A percentile compares a stretch with the other conserved stretches of the same genome.
These are phyloP conservation scores for Cercospora zeae-maydis DNA, from an alignment of 2,329 filamentous ascomycete species.

Conservation along the genomic window DNA sequence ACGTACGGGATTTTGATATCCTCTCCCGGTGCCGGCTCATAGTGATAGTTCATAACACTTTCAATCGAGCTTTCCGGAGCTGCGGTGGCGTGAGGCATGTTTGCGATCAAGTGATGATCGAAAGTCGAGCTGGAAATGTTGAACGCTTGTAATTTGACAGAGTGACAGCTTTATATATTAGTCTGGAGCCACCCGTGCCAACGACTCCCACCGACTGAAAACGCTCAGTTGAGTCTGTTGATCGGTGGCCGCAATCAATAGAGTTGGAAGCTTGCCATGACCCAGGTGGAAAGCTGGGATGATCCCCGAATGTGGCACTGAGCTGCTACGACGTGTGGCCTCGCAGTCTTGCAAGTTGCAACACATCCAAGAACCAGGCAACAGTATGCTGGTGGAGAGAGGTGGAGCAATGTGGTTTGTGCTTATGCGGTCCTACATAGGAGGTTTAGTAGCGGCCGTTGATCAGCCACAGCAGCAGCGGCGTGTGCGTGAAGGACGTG, in stretches of 20 bases:
- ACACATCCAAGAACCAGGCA: no score
- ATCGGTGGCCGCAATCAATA: no score
- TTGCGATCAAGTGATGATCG: neutral
- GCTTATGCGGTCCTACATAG: no score
- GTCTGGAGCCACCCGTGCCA: neutral
- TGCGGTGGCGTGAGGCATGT: conserved; percentile 10
- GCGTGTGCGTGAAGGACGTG: no score
- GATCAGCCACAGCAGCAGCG: no score
- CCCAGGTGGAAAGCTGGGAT: neutral
- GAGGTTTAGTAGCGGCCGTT: no score
- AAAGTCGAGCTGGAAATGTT: neutral
- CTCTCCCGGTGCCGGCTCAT: conserved; percentile 3
- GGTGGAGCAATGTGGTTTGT: no score
- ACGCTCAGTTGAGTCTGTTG: no score
- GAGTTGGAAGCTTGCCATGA: neutral
- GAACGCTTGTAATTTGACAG: neutral
- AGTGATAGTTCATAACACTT: conserved; percentile 8
- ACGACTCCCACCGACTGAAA: no score
- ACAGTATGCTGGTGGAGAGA: no score
- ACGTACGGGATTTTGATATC: neutral
- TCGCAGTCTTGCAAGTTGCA: no score
- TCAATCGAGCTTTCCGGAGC: neutral
- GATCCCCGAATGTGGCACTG: neutral
- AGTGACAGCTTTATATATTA: neutral
- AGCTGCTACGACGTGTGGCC: no score